phyloP scores from a whole-genome alignment of 2,329 filamentous ascomycete species.

The Dissoconium aciculare region DNA sequence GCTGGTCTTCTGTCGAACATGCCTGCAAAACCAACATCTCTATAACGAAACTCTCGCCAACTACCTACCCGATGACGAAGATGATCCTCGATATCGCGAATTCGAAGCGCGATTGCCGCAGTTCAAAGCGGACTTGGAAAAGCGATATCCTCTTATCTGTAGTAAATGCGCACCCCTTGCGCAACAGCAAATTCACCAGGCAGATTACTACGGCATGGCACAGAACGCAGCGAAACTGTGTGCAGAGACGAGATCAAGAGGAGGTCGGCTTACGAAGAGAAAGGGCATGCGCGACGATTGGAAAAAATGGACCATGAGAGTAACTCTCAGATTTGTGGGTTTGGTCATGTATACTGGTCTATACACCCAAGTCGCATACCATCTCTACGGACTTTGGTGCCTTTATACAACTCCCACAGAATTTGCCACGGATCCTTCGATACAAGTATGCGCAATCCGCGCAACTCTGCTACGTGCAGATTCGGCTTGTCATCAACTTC shows the following conservation, averaged over 20 bases:
- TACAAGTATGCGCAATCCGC: background rate
- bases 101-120: slow-evolving; percentile 54
- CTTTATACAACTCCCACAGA: background rate
- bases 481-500: slow-evolving; percentile 12
- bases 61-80: slow-evolving; percentile 51
- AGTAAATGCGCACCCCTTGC: slow-evolving; percentile 62
- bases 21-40: slow-evolving; percentile 77
- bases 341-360: slow-evolving; percentile 13
- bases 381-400: slow-evolving; percentile 15
- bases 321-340: slow-evolving; percentile 12
- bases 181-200: slow-evolving; percentile 27
- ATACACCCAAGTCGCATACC: slow-evolving; percentile 17
- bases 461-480: slow-evolving; percentile 7
- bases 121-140: slow-evolving; percentile 60
- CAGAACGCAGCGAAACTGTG: slow-evolving; percentile 44
- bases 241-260: slow-evolving; percentile 43
- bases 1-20: slow-evolving; percentile 55
- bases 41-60: slow-evolving; percentile 62
- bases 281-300: slow-evolving; percentile 36
- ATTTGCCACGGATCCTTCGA: background rate
- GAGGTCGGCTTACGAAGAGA: slow-evolving; percentile 13
- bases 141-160: slow-evolving; percentile 80
- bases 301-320: slow-evolving; percentile 20
- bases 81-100: slow-evolving; percentile 52
- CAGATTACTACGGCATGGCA: slow-evolving; percentile 21